Base-by-base conservation (phyloP, 345 rosid species). In the Leavenworthia alabamica region DNA sequence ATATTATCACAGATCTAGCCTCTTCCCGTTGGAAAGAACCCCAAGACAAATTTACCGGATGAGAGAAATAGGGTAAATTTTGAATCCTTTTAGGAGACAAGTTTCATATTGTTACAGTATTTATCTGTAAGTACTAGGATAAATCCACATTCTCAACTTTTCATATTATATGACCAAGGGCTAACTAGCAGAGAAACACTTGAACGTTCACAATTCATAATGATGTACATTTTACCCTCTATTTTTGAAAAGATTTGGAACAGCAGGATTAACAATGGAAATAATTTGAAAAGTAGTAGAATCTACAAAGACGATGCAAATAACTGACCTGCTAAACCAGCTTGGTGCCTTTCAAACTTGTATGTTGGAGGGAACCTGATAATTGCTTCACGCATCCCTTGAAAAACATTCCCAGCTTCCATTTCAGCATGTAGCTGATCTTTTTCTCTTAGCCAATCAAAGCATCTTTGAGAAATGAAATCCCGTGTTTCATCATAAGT, bases 401-500 rank as follows among this genome's bases (percentile, higher is more conserved):
- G 95, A 56, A 87, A 87, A 67, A 85, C 95, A 74, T 80, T 87
- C 20, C 89, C 95, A 8, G 82, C 84, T 69, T 77, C 73, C 95
- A 87, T 87, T 66, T 87, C 95, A 53, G 81, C 71, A 70, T 77
- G 81, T 26, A 87, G 87, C 73, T 87, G 95, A 73, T 87, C 95
- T 58, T 65, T 81, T 76, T 81, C 89, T 77, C 91, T 77, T 61
- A 87, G 86, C 91, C 91, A 87, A 64, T 87, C 95, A 80, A 87
- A 85, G 78, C 80, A 71, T 74, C 95, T 76, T 74, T 87, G 95
- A 35, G 91, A 83, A 40, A 87, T 80, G 56, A 83, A 78, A 75
- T 87, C 95, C 73, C 95, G 80, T 26, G 95, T 89, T 79, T 87
- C 95, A 71, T 87, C 95, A 62, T 84, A 81, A 58, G 91, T 77